Base-by-base conservation (phyloP, 768 basidiomycete genomes). In the Clitopilus hobsonii region DNA sequence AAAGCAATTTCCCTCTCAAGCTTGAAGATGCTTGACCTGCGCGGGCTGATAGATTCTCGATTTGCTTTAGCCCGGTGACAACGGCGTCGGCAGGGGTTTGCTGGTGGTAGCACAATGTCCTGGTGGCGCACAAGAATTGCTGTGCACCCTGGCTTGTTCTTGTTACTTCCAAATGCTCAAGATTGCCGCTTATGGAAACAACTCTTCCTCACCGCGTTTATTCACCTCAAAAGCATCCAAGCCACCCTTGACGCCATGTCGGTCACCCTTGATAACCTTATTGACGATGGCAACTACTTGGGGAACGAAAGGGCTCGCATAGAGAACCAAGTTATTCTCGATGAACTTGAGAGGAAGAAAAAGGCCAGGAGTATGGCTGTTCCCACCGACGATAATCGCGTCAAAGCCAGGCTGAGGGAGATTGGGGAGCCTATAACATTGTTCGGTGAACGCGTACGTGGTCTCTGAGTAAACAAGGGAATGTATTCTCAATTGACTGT, bases 321-420 rank as follows among this genome's bases (percentile, higher is more conserved):
- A 51, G 90, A 91, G 69, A 92, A 94, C 74, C 86, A 89, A 64
- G 88, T 88, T 60, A 84, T 98, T 52, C 78, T 98, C 48, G 91
- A 93, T 66, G 94, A 97, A 70, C 84, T 99, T n/a, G 97, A 99
- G 67, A 83, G 95, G 60, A 97, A 96, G 80, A 97, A 97, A 78
- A 89, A 93, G 64, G 89, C 95, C 11, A 81, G 97, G 59, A 87
- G 79, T 56, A 83, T 98, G 73, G 97, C 95, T 6, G 94, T 98
- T 8, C 97, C 97, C 6, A 99, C 97, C 6, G 96, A 98, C 70
- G 97, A 98, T 71, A 89, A 84, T 64, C 87, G 89, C 60, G 97
- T 99, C 64, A 89, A 89, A 67, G 85, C 88, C 32, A 80, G 91
- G 55, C 77, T 99, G 56, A 79, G 97, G 54, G 93, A 96, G 72